Evolutionary conservation across 2,329 filamentous ascomycete species (phyloP).

Genomic region (Pseudofabraea citricarpa): DNA sequence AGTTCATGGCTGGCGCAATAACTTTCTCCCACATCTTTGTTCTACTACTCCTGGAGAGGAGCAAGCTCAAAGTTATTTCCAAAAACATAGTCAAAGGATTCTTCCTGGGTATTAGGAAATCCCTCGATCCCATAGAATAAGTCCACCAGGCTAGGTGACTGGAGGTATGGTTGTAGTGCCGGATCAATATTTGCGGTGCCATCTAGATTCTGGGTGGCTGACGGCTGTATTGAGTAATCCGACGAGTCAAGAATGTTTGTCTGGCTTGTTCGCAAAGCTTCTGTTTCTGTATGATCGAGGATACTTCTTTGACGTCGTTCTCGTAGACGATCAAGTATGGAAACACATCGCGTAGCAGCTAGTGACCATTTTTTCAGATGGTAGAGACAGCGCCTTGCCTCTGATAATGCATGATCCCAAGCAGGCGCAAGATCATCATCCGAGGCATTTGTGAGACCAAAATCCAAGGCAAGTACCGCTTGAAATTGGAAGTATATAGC

Average conservation of each 20-base stretch:
- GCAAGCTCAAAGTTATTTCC: constrained; percentile 12
- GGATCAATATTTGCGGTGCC: constrained; percentile 6
- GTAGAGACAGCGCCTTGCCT: constrained; percentile 7
- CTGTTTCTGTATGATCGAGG: neutral
- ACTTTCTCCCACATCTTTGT: too few relatives aligned
- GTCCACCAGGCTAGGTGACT: constrained; percentile 7
- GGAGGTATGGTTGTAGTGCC: constrained; percentile 10
- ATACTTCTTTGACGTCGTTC: constrained; percentile 3
- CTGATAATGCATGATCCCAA: constrained; percentile 7
- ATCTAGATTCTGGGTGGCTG: neutral
- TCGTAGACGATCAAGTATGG: constrained; percentile 12
- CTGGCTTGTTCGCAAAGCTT: neutral
- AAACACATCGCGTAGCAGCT: constrained; percentile 12
- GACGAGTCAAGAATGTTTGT: neutral
- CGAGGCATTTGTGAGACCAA: constrained; percentile 12
- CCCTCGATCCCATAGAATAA: constrained; percentile 11
- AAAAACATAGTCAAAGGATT: constrained; percentile 12
- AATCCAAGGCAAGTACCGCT: constrained; percentile 34
- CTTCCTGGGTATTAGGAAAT: constrained; percentile 13
- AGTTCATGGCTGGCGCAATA: too few relatives aligned
- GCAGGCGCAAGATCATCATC: constrained; percentile 6
- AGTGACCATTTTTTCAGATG: constrained; percentile 8
- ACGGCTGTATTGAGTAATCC: constrained; percentile 5
- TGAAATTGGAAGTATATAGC: constrained; percentile 41
- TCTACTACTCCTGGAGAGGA: too few relatives aligned